Conservation (phyloP, 768 basidiomycete species). For the Phaeotremella fagi region DNA sequence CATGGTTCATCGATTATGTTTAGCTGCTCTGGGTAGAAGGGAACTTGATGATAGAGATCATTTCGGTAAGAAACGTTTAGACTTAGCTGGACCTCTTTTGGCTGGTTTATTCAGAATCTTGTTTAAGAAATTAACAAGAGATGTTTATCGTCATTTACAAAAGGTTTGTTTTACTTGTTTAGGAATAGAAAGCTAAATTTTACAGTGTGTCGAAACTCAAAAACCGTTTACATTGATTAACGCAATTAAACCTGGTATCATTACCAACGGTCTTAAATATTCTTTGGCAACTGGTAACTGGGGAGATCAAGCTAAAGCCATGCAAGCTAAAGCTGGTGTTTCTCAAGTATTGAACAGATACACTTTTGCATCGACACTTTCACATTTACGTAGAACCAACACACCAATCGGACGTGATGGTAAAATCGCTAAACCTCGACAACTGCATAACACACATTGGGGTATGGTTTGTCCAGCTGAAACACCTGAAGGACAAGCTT, state of each 20-base stretch:
- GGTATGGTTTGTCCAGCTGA: conserved; percentile 99
- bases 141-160: conserved; percentile 93
- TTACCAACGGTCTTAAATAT: conserved; percentile 96
- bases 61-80: conserved; percentile 96
- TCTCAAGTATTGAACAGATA: conserved; percentile 98
- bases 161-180: conserved; percentile 59
- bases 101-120: conserved; percentile 98
- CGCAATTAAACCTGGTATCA: conserved; percentile 93
- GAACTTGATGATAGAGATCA: conserved; percentile 99
- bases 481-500: conserved; percentile 98
- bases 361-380: conserved; percentile 96
- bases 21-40: conserved; percentile 87
- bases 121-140: conserved; percentile 92
- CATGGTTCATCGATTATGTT: conserved; percentile 93
- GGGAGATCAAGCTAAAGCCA: conserved; percentile 98
- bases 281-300: conserved; percentile 98
- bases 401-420: conserved; percentile 97
- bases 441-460: conserved; percentile 99
- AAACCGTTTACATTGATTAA: conserved; percentile 88
- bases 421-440: conserved; percentile 98
- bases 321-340: conserved; percentile 96
- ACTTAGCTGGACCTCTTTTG: conserved; percentile 89
- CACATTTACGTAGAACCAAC: conserved; percentile 95
- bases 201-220: conserved; percentile 88
- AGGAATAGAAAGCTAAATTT: too few relatives aligned